Evolutionary conservation across 2,329 filamentous ascomycete genomes (phyloP).

Genomic region (Fusarium sulawesiense): DNA sequence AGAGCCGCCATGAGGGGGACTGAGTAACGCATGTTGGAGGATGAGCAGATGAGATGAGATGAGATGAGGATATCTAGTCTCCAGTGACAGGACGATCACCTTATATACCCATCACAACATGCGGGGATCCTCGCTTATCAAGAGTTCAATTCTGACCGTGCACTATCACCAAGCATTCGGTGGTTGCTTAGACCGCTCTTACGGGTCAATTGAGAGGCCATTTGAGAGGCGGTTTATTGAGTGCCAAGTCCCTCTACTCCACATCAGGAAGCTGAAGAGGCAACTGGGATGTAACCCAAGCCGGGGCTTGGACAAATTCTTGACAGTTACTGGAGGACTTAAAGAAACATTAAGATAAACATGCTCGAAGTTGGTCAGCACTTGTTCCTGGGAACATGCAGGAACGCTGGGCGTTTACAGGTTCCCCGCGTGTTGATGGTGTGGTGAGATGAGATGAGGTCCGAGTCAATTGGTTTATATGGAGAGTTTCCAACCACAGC

Average conservation of each 20-base stretch:
- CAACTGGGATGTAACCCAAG: constrained; percentile 4
- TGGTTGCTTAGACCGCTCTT: not conserved
- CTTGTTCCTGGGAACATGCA: constrained; percentile 1
- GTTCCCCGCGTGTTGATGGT: not conserved
- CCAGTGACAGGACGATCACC: not conserved
- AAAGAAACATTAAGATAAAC: not conserved
- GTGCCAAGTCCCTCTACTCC: constrained; percentile 28
- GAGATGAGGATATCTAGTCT: not conserved
- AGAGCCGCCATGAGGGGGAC: constrained; percentile 29
- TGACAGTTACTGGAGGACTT: not conserved
- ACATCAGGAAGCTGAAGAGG: constrained; percentile 19
- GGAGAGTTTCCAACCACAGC: too few species aligned
- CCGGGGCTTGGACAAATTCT: not conserved
- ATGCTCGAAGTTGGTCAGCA: not conserved
- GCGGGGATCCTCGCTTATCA: not conserved
- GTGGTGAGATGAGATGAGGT: not conserved
- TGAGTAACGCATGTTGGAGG: constrained; percentile 19
- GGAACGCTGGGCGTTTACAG: constrained; percentile 1
- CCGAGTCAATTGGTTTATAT: not conserved
- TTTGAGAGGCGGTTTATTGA: not conserved
- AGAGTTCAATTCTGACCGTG: not conserved
- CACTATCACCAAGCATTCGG: not conserved
- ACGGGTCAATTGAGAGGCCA: not conserved
- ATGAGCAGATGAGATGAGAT: too few species aligned
- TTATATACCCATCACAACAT: not conserved